A percentile compares a stretch with the other conserved stretches of the same genome.
Conservation (phyloP, 2,329 filamentous ascomycete genomes). For the Fusarium tuaranense region DNA sequence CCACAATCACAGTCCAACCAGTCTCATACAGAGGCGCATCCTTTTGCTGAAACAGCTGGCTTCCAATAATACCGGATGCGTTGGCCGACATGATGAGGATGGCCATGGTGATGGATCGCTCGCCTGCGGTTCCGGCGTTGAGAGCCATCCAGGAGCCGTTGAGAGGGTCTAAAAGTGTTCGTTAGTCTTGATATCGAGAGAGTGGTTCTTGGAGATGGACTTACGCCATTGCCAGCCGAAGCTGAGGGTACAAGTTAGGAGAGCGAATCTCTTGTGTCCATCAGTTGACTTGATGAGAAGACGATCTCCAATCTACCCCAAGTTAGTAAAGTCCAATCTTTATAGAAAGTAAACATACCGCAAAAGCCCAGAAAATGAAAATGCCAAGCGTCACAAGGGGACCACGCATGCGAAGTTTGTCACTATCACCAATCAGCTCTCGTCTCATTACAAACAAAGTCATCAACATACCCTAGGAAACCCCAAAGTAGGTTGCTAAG, state of each 20-base stretch:
- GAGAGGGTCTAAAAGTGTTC: conserved; percentile 28
- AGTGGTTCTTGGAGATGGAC: neutral
- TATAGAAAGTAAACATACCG: neutral
- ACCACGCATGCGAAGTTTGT: conserved; percentile 36
- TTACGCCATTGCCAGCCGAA: conserved; percentile 38
- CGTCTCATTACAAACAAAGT: neutral
- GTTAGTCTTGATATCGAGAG: neutral
- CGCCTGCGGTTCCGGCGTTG: conserved; percentile 44
- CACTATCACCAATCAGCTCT: conserved; percentile 19
- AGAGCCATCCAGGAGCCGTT: conserved; percentile 49
- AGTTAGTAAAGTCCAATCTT: neutral
- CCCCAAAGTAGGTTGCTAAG: conserved; percentile 50
- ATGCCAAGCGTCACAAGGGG: conserved; percentile 30
- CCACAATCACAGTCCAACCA: conserved; percentile 45
- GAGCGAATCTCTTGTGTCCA: conserved; percentile 28
- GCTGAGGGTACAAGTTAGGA: conserved; percentile 26
- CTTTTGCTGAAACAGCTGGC: conserved; percentile 46
- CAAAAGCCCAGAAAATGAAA: conserved; percentile 33
- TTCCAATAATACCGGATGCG: conserved; percentile 46
- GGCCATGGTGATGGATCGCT: conserved; percentile 49
- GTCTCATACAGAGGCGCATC: conserved; percentile 46
- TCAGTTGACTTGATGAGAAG: conserved; percentile 31
- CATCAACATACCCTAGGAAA: conserved; percentile 5
- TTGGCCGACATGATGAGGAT: conserved; percentile 50
- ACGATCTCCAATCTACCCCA: conserved; percentile 28